Base-by-base conservation (phyloP, 768 basidiomycete species). In the Lentinula boryana region DNA sequence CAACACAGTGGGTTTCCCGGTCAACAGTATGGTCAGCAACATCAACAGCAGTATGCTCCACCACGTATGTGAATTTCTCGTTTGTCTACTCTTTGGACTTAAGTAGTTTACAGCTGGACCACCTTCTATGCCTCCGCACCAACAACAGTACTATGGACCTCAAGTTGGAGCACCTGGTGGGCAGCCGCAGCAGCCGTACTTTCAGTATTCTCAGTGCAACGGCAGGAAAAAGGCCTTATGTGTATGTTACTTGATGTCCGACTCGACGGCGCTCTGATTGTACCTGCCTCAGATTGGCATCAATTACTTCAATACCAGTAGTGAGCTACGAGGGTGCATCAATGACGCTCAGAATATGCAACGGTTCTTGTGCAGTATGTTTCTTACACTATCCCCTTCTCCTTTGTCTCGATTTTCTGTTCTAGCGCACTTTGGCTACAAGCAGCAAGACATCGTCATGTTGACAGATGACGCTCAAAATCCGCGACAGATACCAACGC, bases 161-260 rank as follows among this genome's bases (percentile, higher is more conserved):
- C 84, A 84, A 55, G 72, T 80, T 52, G 76, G 84, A 62, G 77
- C 72, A 21, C 60, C 74, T 2, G 74, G 80, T 18, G 75, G 80
- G 46, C 76, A 76, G 36, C 71, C 73, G 55, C 75, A 78, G 40
- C 84, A 89, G 64, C 80, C 83, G 2, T 90, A 73, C 71, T 95
- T 93, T 77, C 87, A 91, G 66, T 94, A 93, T 67, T 95, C 93
- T 2, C 91, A 93, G 66, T 97, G 95, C 69, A 92, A 76, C 18
- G 92, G 94, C 33, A 86, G 79, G 73, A 88, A 87, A 73, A 98
- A 94, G 72, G 96, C 94, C 0, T 78, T 98, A 10, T 89, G 88
- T 61, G 92, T 95, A 71, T 63, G 89, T 72, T 27, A 46, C 6
- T 23, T 16, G 36, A 23, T 7, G 9, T 35, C 8, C 8, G 21